Evolutionary conservation across 2,329 filamentous ascomycete species (phyloP).

Genomic region (Fusarium sp.): DNA sequence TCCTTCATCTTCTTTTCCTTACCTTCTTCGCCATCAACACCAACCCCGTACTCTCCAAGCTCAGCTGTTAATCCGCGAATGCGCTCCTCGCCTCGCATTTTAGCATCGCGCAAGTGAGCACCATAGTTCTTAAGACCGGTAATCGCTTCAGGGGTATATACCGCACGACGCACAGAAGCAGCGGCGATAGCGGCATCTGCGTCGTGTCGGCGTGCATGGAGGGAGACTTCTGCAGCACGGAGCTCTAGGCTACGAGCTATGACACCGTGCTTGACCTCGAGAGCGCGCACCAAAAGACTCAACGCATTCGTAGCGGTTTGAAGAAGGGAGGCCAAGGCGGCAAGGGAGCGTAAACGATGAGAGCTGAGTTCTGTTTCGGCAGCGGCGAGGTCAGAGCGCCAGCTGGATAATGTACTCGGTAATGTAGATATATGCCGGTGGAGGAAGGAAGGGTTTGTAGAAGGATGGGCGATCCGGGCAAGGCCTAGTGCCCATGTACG

Average conservation of each 20-base stretch:
- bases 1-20: constrained; percentile 66
- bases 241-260: constrained; percentile 64
- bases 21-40: constrained; percentile 48
- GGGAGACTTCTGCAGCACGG: constrained; percentile 59
- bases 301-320: constrained; percentile 55
- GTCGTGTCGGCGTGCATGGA: constrained; percentile 58
- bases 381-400: constrained; percentile 51
- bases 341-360: constrained; percentile 56
- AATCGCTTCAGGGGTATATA: constrained; percentile 60
- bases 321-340: constrained; percentile 55
- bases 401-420: constrained; percentile 53
- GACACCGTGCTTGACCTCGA: constrained; percentile 68
- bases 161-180: constrained; percentile 51
- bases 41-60: constrained; percentile 64
- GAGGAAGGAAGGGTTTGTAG: constrained; percentile 67
- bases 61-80: constrained; percentile 57
- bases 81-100: constrained; percentile 58
- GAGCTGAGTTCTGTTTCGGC: constrained; percentile 52
- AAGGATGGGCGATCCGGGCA: constrained; percentile 61
- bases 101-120: constrained; percentile 62
- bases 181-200: constrained; percentile 53
- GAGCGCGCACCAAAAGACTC: constrained; percentile 58
- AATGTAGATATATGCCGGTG: constrained; percentile 68
- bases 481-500: constrained; percentile 62
- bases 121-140: constrained; percentile 61